These are phyloP conservation scores for Linum lewisii DNA, from an alignment of 345 rosid species.

Conservation along the genomic window DNA sequence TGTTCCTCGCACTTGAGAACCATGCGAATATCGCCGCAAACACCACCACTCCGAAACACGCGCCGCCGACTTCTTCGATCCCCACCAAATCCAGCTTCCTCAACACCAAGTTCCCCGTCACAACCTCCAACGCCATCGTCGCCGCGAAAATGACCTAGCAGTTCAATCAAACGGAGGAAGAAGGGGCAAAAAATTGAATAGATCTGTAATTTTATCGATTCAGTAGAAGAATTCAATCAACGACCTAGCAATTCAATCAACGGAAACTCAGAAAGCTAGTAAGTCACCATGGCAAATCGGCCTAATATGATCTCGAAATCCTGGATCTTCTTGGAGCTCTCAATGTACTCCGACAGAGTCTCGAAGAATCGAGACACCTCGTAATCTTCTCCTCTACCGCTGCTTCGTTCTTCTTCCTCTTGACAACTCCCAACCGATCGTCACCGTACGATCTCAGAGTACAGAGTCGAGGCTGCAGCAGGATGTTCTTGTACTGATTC, in stretches of 20 bases:
- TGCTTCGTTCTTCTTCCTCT: conserved; percentile 22
- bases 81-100: conserved; percentile 72
- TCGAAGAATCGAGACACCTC: conserved; percentile 55
- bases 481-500: conserved; percentile 37
- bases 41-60: conserved; percentile 54
- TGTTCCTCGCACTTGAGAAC: conserved; percentile 65
- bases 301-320: conserved; percentile 91
- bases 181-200: not conserved
- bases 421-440: conserved; percentile 35
- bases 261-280: not conserved
- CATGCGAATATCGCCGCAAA: conserved; percentile 69
- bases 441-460: conserved; percentile 80
- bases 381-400: conserved; percentile 24
- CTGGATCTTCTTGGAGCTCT: conserved; percentile 77
- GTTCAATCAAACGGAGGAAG: not conserved
- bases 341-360: conserved; percentile 71
- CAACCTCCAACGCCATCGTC: conserved; percentile 51
- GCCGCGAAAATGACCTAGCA: conserved; percentile 71
- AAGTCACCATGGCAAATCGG: conserved; percentile 70
- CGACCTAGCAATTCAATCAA: not conserved
- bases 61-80: conserved; percentile 53
- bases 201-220: not conserved
- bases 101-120: conserved; percentile 74
- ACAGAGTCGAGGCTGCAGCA: conserved; percentile 77
- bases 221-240: not conserved